phyloP scores from a whole-genome alignment of 1,284 basidiomycete genomes.

The Porogramme epimiltina region DNA sequence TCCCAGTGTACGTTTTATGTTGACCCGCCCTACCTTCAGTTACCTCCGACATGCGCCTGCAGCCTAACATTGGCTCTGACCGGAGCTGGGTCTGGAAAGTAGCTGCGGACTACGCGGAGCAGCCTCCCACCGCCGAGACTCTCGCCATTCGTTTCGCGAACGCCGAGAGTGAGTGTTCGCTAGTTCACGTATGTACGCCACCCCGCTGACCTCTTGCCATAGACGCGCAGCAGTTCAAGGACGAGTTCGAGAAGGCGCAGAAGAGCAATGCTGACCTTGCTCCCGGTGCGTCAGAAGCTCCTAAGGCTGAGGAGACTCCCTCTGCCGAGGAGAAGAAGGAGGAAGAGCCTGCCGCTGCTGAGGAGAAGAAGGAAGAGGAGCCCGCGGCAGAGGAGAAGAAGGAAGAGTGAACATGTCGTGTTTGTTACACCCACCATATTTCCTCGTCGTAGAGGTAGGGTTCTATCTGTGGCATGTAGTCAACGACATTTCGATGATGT shows the following conservation, averaged over 20 bases:
- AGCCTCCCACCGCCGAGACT: conserved; percentile 88
- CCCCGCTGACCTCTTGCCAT: too few relatives aligned
- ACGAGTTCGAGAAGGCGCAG: conserved; percentile 85
- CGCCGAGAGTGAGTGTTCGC: conserved; percentile 78
- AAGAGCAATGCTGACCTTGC: conserved; percentile 58
- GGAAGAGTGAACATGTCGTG: conserved; percentile 30
- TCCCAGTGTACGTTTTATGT: conserved; percentile 2
- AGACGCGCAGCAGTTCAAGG: conserved; percentile 91
- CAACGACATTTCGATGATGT: too few relatives aligned
- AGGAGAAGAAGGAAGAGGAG: conserved; percentile 25
- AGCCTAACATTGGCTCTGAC: conserved; percentile 98
- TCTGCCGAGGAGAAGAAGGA: conserved; percentile 30
- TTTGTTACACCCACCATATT: conserved; percentile 9
- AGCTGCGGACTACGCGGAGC: conserved; percentile 91
- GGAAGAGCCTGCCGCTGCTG: conserved; percentile 20
- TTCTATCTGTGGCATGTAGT: too few relatives aligned
- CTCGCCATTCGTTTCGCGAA: conserved; percentile 99
- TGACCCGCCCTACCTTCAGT: conserved; percentile 56
- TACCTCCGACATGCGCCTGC: conserved; percentile 88
- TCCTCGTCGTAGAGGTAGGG: too few relatives aligned
- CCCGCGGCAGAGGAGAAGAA: conserved; percentile 27
- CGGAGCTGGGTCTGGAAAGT: conserved; percentile 99
- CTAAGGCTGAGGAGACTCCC: conserved; percentile 25
- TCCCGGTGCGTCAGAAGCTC: conserved; percentile 29
- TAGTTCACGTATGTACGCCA: background rate